Conservation (phyloP, 768 basidiomycete species). For the Plicaturopsis crispa region DNA sequence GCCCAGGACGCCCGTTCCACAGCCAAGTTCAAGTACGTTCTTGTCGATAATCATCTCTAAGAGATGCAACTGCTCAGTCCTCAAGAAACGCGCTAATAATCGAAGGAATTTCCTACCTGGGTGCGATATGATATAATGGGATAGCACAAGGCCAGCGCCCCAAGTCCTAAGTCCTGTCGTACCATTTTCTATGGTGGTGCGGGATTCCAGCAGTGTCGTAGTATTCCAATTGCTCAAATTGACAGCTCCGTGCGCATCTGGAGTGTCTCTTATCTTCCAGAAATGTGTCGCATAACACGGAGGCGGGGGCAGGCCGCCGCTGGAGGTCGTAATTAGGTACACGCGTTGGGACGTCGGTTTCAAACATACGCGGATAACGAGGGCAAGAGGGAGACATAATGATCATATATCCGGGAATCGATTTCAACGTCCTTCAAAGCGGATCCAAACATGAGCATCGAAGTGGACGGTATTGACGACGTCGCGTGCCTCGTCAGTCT, state of each 20-base stretch:
- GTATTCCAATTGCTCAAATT: conserved; percentile 26
- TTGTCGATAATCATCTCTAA: conserved; percentile 36
- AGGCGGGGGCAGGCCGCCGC: conserved; percentile 25
- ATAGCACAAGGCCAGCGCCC: conserved; percentile 62
- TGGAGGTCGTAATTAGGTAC: not conserved
- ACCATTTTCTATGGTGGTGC: conserved; percentile 64
- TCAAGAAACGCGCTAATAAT: conserved; percentile 5
- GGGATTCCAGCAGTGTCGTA: conserved; percentile 65
- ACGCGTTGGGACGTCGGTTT: not conserved
- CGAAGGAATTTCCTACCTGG: conserved; percentile 33
- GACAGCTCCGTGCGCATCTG: conserved; percentile 3
- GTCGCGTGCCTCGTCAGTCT: conserved; percentile 38
- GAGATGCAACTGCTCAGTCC: conserved; percentile 1
- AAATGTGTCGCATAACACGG: conserved; percentile 64
- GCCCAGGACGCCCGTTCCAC: conserved; percentile 72
- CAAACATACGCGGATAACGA: conserved; percentile 24
- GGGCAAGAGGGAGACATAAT: conserved; percentile 44
- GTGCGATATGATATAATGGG: conserved; percentile 50
- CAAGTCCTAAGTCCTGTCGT: conserved; percentile 80
- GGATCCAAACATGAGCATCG: conserved; percentile 5
- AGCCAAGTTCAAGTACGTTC: conserved; percentile 66
- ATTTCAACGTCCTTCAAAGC: conserved; percentile 47
- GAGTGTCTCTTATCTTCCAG: conserved; percentile 30
- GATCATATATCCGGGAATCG: conserved; percentile 56
- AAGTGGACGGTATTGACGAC: not conserved